Evolutionary conservation across 768 basidiomycete genomes (phyloP).

Genomic region (Tylopilus rubrobrunneus): DNA sequence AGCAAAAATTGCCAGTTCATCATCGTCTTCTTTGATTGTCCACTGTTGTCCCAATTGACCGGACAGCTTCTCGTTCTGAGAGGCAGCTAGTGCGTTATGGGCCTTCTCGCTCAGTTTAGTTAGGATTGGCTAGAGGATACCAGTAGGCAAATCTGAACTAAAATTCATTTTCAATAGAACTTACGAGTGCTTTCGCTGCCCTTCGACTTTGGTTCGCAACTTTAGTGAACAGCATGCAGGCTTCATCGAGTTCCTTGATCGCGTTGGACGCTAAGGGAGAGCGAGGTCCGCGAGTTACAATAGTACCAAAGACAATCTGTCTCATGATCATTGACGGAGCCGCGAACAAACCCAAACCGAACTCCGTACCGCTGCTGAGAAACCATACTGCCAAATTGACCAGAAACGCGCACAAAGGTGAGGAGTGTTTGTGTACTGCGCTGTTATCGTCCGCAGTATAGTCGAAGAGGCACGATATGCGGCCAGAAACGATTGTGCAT

Average conservation of each 20-base stretch:
- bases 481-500: conserved; percentile 62
- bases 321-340: neutral
- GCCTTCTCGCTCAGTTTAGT: conserved; percentile 64
- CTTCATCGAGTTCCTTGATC: conserved; percentile 65
- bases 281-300: conserved; percentile 69
- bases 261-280: conserved; percentile 66
- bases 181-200: conserved; percentile 62
- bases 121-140: conserved; percentile 45
- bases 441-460: conserved; percentile 47
- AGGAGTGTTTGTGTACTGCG: conserved; percentile 47
- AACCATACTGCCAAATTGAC: conserved; percentile 60
- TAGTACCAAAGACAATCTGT: conserved; percentile 75
- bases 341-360: neutral
- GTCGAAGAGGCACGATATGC: conserved; percentile 56
- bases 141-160: conserved; percentile 1
- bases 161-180: conserved; percentile 14
- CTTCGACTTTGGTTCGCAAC: conserved; percentile 56
- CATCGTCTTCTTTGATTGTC: conserved; percentile 53
- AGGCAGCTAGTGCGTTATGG: conserved; percentile 46
- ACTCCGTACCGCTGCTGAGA: conserved; percentile 47
- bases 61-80: conserved; percentile 33
- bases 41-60: conserved; percentile 38
- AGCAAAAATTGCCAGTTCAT: conserved; percentile 67
- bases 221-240: conserved; percentile 61
- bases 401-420: conserved; percentile 52